Percentiles rank a stretch among this genome's conserved stretches.
These are phyloP conservation scores for Venturia aucupariae DNA, from an alignment of 2,329 filamentous ascomycete species.

Conservation along the genomic window DNA sequence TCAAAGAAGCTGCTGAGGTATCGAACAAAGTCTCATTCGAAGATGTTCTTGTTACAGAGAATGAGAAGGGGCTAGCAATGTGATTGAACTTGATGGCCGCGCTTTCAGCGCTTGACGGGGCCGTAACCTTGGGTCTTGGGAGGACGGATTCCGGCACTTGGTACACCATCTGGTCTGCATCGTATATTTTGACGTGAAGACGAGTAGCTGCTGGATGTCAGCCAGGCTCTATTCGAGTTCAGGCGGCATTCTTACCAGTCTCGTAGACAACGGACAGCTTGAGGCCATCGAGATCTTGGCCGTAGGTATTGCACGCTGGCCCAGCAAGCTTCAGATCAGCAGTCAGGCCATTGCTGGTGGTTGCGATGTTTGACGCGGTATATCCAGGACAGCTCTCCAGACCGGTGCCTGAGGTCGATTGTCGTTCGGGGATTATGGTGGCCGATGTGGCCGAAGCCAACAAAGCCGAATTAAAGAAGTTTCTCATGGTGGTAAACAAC, in stretches of 20 bases:
- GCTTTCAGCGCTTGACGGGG: slow-evolving; percentile 20
- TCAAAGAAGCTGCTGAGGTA: slow-evolving; percentile 53
- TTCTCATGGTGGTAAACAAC: neutral
- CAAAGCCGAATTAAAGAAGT: neutral
- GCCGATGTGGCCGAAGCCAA: neutral
- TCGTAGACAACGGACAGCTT: slow-evolving; percentile 54
- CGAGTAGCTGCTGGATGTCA: slow-evolving; percentile 43
- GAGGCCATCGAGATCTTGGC: slow-evolving; percentile 47
- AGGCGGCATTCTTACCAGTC: slow-evolving; percentile 36
- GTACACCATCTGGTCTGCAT: slow-evolving; percentile 60
- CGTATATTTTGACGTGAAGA: slow-evolving; percentile 67
- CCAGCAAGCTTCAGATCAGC: slow-evolving; percentile 65
- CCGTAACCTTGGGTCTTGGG: slow-evolving; percentile 43
- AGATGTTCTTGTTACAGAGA: slow-evolving; percentile 50
- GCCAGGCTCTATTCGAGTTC: neutral
- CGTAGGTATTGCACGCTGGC: slow-evolving; percentile 51
- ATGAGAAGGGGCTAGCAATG: slow-evolving; percentile 54
- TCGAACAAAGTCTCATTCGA: slow-evolving; percentile 58
- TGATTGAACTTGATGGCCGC: slow-evolving; percentile 47
- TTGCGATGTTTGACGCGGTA: slow-evolving; percentile 49
- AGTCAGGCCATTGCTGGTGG: slow-evolving; percentile 48
- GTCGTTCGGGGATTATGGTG: neutral
- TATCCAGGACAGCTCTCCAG: slow-evolving; percentile 54
- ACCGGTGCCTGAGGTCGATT: neutral
- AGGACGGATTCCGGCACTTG: slow-evolving; percentile 64